Evolutionary conservation across 768 basidiomycete species (phyloP).

Genomic region (Lactarius psammicola): DNA sequence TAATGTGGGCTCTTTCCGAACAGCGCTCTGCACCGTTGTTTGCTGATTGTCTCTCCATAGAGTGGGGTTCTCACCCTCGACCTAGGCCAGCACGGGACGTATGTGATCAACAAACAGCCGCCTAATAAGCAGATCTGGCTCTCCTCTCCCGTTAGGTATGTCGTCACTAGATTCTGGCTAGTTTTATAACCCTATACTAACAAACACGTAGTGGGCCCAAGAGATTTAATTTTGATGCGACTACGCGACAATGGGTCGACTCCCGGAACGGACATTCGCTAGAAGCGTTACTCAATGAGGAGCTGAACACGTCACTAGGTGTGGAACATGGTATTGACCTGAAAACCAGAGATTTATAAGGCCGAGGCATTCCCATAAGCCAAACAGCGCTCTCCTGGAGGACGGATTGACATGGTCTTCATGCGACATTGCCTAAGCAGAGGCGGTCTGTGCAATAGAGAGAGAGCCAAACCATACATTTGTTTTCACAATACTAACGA

Average conservation of each 20-base stretch:
- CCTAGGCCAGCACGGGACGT: conserved; percentile 76
- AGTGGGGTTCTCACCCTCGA: conserved; percentile 87
- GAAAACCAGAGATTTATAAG: not conserved
- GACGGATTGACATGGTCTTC: not conserved
- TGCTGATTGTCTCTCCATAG: conserved; percentile 42
- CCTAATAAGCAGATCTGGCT: conserved; percentile 98
- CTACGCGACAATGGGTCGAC: conserved; percentile 70
- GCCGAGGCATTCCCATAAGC: not conserved
- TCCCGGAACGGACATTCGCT: conserved; percentile 62
- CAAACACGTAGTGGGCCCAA: conserved; percentile 72
- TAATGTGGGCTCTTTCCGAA: conserved; percentile 32
- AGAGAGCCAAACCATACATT: not conserved
- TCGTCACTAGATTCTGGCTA: not conserved
- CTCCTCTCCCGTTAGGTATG: conserved; percentile 81
- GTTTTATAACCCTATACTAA: not conserved
- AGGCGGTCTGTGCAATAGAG: not conserved
- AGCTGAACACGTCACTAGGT: conserved; percentile 51
- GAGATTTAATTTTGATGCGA: conserved; percentile 74
- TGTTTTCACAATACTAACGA: conserved; percentile 11
- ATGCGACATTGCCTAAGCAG: not conserved
- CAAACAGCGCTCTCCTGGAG: not conserved
- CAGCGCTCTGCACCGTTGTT: conserved; percentile 32
- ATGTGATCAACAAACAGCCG: conserved; percentile 96
- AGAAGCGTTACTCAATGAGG: conserved; percentile 61
- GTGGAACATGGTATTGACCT: conserved; percentile 29